phyloP scores from a whole-genome alignment of 768 basidiomycete genomes.

The Tricholoma saponaceum region DNA sequence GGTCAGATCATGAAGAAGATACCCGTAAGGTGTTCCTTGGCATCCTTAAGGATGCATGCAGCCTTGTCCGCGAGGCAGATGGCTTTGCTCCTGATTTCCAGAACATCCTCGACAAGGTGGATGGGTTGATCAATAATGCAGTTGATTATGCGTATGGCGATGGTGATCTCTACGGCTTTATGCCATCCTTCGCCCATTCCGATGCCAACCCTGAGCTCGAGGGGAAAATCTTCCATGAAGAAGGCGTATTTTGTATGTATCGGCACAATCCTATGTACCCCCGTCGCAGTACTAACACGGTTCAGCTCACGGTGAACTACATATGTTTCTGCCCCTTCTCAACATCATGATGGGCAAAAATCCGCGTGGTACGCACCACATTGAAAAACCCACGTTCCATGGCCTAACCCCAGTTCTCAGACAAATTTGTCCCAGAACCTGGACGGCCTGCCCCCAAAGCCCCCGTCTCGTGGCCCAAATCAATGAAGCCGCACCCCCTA shows the following conservation, averaged over 20 bases:
- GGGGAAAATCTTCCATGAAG: not conserved
- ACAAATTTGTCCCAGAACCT: not conserved
- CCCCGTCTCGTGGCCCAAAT: not conserved
- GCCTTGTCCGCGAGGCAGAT: not conserved
- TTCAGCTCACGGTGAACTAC: not conserved
- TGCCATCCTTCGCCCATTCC: slow-evolving; percentile 5
- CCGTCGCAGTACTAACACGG: not conserved
- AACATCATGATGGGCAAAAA: not conserved
- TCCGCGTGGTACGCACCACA: not conserved
- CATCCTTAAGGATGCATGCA: slow-evolving; percentile 1
- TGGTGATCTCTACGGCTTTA: not conserved
- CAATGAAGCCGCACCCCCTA: slow-evolving; percentile 18
- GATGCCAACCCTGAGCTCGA: slow-evolving; percentile 3
- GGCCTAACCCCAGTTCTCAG: not conserved
- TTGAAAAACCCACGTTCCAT: not conserved
- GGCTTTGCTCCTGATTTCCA: not conserved
- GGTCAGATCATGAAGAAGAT: not conserved
- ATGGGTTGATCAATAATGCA: slow-evolving; percentile 2
- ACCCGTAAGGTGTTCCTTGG: not conserved
- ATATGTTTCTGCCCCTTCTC: not conserved
- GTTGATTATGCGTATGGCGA: not conserved
- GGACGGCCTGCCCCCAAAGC: not conserved
- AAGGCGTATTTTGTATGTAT: slow-evolving; percentile 1
- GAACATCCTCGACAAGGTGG: not conserved
- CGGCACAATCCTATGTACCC: not conserved